These are phyloP conservation scores for Barnettozyma siamensis DNA, from an alignment of 805 yeast genomes.

Conservation along the genomic window DNA sequence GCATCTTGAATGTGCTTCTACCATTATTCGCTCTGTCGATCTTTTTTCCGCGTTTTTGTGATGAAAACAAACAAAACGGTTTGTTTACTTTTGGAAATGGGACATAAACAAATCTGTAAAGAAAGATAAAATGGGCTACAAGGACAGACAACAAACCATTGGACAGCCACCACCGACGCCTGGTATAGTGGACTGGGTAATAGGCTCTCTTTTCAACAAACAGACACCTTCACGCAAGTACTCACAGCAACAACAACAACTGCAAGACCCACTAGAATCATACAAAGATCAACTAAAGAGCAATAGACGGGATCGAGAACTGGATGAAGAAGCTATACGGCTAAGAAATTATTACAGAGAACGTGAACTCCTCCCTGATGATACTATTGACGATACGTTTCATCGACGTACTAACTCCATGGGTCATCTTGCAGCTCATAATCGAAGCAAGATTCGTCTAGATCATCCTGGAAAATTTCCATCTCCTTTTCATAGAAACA, in stretches of 20 bases:
- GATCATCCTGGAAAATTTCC: slow-evolving; percentile 25
- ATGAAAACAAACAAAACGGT: too few relatives aligned
- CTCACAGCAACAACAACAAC: slow-evolving; percentile 7
- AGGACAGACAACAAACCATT: background rate
- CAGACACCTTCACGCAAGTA: slow-evolving; percentile 24
- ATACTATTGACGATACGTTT: slow-evolving; percentile 4
- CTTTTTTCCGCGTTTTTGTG: too few relatives aligned
- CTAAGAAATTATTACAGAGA: slow-evolving; percentile 11
- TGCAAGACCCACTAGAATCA: background rate
- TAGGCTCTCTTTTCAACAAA: slow-evolving; percentile 21
- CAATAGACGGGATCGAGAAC: background rate
- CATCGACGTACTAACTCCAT: slow-evolving; percentile 7
- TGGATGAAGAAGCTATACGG: slow-evolving; percentile 1
- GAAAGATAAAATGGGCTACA: too few relatives aligned
- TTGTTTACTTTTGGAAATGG: too few relatives aligned
- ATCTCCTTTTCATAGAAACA: slow-evolving; percentile 11
- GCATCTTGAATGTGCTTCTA: too few relatives aligned
- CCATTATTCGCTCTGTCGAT: too few relatives aligned
- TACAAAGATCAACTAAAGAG: background rate
- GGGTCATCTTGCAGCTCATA: slow-evolving; percentile 1
- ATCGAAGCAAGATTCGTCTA: slow-evolving; percentile 2
- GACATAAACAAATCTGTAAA: too few relatives aligned
- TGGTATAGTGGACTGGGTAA: slow-evolving; percentile 24
- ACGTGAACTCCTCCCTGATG: slow-evolving; percentile 18
- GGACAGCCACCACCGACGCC: slow-evolving; percentile 22